These are phyloP conservation scores for Elaphomyces granulatus DNA, from an alignment of 495 filamentous ascomycete species.

Conservation along the genomic window DNA sequence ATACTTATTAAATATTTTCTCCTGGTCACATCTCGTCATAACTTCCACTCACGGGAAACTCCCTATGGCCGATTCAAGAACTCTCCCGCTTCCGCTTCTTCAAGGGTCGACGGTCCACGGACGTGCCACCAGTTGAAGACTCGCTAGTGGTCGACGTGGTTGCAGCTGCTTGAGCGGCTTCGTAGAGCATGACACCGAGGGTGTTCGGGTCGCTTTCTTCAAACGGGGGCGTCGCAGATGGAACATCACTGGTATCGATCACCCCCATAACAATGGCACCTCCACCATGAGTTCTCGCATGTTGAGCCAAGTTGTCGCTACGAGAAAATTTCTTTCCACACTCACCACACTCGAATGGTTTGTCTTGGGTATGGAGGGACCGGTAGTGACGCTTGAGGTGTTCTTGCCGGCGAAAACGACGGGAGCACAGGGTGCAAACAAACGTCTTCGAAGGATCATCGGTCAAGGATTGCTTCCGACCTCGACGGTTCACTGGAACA, in stretches of 20 bases:
- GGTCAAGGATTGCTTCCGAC: constrained; percentile 95
- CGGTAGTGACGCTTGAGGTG: constrained; percentile 98
- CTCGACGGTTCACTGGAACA: constrained; percentile 73
- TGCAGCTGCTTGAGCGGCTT: constrained; percentile 53
- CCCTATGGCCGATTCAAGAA: not conserved
- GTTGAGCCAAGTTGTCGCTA: constrained; percentile 92
- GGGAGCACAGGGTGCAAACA: constrained; percentile 86
- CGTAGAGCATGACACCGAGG: constrained; percentile 61
- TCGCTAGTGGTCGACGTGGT: constrained; percentile 39
- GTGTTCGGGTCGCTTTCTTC: constrained; percentile 45
- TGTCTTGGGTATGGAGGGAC: constrained; percentile 94
- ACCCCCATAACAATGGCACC: constrained; percentile 83
- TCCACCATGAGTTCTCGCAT: constrained; percentile 83
- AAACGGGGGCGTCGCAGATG: constrained; percentile 25
- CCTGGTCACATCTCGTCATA: constrained; percentile 33
- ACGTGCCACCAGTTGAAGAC: constrained; percentile 32
- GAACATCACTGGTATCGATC: constrained; percentile 49
- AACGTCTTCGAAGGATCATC: constrained; percentile 99
- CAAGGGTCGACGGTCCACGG: constrained; percentile 35
- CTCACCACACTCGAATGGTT: constrained; percentile 94
- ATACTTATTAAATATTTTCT: too few species aligned
- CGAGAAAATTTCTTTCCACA: constrained; percentile 99
- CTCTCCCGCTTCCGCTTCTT: constrained; percentile 69
- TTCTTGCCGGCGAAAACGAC: constrained; percentile 96
- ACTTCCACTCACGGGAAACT: constrained; percentile 10